phyloP scores from a whole-genome alignment of 2,329 filamentous ascomycete species.

The Botryotinia globosa region DNA sequence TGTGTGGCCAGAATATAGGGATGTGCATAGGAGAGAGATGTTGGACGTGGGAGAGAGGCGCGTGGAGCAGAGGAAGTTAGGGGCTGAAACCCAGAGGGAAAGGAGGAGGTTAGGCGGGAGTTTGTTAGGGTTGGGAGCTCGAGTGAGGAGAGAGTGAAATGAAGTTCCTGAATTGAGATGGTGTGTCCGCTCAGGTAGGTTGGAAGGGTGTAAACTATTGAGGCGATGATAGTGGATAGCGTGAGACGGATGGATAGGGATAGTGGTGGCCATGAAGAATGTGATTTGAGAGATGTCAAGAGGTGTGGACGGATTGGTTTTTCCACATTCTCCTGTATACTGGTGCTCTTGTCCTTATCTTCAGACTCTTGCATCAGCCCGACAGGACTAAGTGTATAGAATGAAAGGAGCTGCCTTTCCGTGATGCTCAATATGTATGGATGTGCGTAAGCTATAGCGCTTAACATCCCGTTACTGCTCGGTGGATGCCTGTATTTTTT shows the following conservation, averaged over 20 bases:
- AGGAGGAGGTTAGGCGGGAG: constrained; percentile 10
- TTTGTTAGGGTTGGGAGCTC: constrained; percentile 1
- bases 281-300: constrained; percentile 75
- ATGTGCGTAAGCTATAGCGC: constrained; percentile 66
- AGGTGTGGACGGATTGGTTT: constrained; percentile 43
- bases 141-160: constrained; percentile 10
- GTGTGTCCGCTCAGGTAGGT: constrained; percentile 79
- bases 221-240: constrained; percentile 65
- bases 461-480: constrained; percentile 47
- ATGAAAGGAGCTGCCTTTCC: constrained; percentile 66
- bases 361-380: neutral
- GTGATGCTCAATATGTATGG: constrained; percentile 81
- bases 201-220: constrained; percentile 81
- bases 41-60: constrained; percentile 24
- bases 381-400: constrained; percentile 56
- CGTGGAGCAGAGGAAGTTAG: neutral
- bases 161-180: constrained; percentile 77
- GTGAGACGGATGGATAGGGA: constrained; percentile 78
- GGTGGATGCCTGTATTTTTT: constrained; percentile 30
- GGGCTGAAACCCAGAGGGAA: neutral
- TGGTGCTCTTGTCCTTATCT: neutral
- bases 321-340: neutral
- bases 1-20: constrained; percentile 69
- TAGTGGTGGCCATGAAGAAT: constrained; percentile 73
- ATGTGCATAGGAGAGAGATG: constrained; percentile 49